These are phyloP conservation scores for Marasmius oreades DNA, from an alignment of 1,284 basidiomycete genomes.

Conservation along the genomic window DNA sequence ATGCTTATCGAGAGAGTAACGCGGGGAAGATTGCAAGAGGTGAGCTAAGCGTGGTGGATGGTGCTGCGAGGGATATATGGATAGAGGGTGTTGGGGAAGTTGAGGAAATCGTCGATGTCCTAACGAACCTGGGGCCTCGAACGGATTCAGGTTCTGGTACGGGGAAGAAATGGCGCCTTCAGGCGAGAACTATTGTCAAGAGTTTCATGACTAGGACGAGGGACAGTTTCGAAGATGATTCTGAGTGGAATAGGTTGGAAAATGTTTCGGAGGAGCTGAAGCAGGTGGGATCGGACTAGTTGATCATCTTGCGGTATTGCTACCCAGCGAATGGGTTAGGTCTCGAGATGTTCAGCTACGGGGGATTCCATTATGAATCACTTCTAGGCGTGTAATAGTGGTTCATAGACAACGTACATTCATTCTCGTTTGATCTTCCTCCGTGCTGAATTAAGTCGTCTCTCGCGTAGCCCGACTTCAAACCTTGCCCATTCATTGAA, in stretches of 20 bases:
- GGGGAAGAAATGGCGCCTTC: conserved; percentile 70
- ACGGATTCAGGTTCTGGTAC: conserved; percentile 37
- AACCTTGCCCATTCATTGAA: too few species aligned
- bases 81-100: conserved; percentile 74
- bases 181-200: conserved; percentile 84
- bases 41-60: conserved; percentile 37
- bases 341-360: too few species aligned
- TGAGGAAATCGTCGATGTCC: conserved; percentile 77
- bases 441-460: too few species aligned
- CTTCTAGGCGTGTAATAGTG: too few species aligned
- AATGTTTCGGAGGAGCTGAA: conserved; percentile 56
- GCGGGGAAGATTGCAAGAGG: conserved; percentile 65
- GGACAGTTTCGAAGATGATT: conserved; percentile 80
- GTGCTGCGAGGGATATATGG: conserved; percentile 56
- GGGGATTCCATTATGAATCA: too few species aligned
- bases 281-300: conserved; percentile 15
- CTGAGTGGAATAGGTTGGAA: conserved; percentile 74
- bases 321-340: too few species aligned
- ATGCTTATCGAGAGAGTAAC: conserved; percentile 76
- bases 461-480: too few species aligned
- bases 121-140: conserved; percentile 80
- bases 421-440: too few species aligned
- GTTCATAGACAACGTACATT: too few species aligned
- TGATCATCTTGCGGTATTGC: too few species aligned
- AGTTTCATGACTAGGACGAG: conserved; percentile 82